phyloP scores from a whole-genome alignment of 1,284 basidiomycete genomes.

The Moniliophthora roreri region DNA sequence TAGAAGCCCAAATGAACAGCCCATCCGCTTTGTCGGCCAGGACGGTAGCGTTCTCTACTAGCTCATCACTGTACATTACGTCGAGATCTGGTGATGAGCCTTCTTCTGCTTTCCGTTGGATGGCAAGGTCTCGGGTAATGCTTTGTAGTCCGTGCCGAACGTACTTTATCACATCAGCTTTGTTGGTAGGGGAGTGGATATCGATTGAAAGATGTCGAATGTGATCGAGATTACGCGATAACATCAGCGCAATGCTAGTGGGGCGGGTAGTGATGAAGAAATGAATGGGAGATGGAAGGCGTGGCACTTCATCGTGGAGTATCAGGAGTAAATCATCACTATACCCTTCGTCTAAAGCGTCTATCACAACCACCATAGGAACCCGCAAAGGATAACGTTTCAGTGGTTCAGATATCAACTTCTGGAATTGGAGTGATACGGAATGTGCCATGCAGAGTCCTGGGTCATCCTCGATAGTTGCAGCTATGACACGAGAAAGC shows the following conservation, averaged over 20 bases:
- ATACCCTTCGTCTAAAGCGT: constrained; percentile 22
- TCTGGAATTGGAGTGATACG: constrained; percentile 18
- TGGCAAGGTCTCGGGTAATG: constrained; percentile 8
- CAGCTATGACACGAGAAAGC: constrained; percentile 7
- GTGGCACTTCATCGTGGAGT: constrained; percentile 12
- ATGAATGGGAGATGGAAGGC: constrained; percentile 17
- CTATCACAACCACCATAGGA: constrained; percentile 12
- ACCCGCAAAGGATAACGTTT: constrained; percentile 5
- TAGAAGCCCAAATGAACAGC: constrained; percentile 24
- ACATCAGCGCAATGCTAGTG: neutral
- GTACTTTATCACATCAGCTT: constrained; percentile 15
- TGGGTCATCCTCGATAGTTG: constrained; percentile 11
- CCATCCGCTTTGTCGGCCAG: constrained; percentile 18
- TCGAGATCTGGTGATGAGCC: constrained; percentile 14
- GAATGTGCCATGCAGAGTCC: constrained; percentile 2
- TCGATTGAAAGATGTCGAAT: constrained; percentile 8
- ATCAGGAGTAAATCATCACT: constrained; percentile 15
- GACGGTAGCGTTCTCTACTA: neutral
- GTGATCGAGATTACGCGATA: neutral
- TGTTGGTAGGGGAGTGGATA: constrained; percentile 12
- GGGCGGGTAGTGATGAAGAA: constrained; percentile 20
- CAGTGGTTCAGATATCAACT: constrained; percentile 17
- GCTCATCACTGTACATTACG: constrained; percentile 7
- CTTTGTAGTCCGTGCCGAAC: constrained; percentile 9
- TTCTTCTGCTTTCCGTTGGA: neutral